Evolutionary conservation across 2,329 filamentous ascomycete genomes (phyloP).

Genomic region (Pestalotiopsis sp.): DNA sequence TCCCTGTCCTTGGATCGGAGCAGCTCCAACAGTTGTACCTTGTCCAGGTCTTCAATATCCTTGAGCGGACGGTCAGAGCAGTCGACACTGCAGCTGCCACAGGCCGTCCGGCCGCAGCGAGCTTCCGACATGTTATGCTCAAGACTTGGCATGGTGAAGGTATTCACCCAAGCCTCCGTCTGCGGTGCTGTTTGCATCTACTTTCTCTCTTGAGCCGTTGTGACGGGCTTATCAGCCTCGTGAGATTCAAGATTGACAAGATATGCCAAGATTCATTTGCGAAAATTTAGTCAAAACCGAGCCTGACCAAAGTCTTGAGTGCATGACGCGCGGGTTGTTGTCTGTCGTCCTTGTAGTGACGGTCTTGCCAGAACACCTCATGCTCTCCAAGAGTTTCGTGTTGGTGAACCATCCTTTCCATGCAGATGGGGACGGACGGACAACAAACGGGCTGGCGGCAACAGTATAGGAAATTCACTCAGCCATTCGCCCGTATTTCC

Average conservation of each 20-base stretch:
- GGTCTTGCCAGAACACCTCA: not conserved
- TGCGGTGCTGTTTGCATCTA: not conserved
- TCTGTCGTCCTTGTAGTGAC: not conserved
- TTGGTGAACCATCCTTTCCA: not conserved
- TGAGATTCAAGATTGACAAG: not conserved
- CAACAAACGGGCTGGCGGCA: not conserved
- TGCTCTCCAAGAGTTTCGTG: not conserved
- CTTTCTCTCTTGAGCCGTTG: not conserved
- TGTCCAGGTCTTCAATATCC: constrained; percentile 6
- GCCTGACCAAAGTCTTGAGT: not conserved
- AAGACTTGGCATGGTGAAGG: not conserved
- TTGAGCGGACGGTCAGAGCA: not conserved
- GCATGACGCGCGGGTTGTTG: not conserved
- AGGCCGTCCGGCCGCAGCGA: not conserved
- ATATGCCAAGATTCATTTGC: not conserved
- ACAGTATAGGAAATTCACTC: not conserved
- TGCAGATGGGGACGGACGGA: not conserved
- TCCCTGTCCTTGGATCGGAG: not conserved
- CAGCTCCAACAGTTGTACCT: not conserved
- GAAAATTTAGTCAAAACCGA: not conserved
- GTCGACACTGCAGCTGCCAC: not conserved
- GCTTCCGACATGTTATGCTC: not conserved
- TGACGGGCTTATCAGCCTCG: not conserved
- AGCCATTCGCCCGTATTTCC: not conserved
- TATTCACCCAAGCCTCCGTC: not conserved